Evolutionary conservation across 2,329 filamentous ascomycete species (phyloP).

Genomic region (Tolypocladium endophyticum): DNA sequence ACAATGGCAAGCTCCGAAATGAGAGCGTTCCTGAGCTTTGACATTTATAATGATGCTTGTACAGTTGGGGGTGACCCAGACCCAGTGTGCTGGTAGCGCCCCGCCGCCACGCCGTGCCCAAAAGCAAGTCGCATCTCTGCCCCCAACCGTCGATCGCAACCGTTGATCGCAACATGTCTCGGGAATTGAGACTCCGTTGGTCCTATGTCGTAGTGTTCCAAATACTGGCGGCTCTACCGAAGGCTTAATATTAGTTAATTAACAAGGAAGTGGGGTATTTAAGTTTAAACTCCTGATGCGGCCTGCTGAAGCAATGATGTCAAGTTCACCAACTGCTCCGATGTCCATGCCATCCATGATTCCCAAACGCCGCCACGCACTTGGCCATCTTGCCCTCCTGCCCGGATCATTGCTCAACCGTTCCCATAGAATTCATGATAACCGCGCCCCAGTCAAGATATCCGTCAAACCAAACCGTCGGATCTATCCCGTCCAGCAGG

Average conservation of each 20-base stretch:
- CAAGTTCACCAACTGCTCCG: not conserved
- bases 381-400: not conserved
- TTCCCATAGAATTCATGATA: conserved; percentile 19
- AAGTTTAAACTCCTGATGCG: not conserved
- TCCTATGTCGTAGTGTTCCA: not conserved
- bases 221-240: not conserved
- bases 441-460: conserved; percentile 23
- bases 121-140: not conserved
- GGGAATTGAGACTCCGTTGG: not conserved
- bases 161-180: not conserved
- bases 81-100: not conserved
- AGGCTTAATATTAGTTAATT: not conserved
- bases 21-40: not conserved
- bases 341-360: not conserved
- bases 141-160: not conserved
- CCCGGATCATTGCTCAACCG: not conserved
- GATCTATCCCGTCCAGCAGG: conserved; percentile 21
- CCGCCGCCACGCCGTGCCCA: not conserved
- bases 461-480: conserved; percentile 23
- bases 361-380: not conserved
- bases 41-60: not conserved
- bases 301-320: not conserved
- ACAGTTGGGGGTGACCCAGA: not conserved
- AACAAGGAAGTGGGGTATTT: not conserved
- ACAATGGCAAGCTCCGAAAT: not conserved